Percentiles rank a stretch among this genome's conserved stretches.
Evolutionary conservation across 208 protist species (phyloP).

Genomic region (Wallacemonas rigidus): DNA sequence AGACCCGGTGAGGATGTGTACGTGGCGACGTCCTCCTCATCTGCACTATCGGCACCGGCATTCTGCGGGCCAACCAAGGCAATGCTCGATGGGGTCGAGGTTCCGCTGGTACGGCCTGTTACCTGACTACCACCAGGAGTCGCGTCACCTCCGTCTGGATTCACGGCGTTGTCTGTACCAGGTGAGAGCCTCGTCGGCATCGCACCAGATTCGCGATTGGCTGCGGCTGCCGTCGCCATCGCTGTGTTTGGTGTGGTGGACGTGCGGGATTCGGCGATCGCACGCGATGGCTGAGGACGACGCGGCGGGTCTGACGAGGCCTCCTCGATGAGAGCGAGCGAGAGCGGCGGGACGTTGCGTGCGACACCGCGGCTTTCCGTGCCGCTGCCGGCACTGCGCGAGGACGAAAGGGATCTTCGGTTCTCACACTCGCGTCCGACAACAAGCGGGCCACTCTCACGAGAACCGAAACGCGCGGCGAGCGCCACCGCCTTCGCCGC

Average conservation of each 20-base stretch:
- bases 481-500: not conserved
- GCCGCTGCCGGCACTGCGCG: not conserved
- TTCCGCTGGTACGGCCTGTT: not conserved
- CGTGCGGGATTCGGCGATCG: not conserved
- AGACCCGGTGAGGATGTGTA: not conserved
- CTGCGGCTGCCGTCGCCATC: not conserved
- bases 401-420: no score
- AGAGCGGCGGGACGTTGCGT: not conserved
- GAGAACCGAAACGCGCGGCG: not conserved
- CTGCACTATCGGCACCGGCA: not conserved
- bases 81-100: not conserved
- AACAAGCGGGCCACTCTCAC: no score
- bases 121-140: not conserved
- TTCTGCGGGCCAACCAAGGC: not conserved
- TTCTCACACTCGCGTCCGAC: no score
- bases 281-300: not conserved
- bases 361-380: not conserved
- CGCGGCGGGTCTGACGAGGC: not conserved
- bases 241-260: not conserved
- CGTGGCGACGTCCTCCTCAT: not conserved
- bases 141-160: no score
- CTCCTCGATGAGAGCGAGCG: conserved; percentile 1
- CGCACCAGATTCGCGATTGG: no score
- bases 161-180: no score
- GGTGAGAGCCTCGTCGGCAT: no score